These are phyloP conservation scores for Aspergillus vadensis DNA, from an alignment of 2,329 filamentous ascomycete genomes.

Conservation along the genomic window DNA sequence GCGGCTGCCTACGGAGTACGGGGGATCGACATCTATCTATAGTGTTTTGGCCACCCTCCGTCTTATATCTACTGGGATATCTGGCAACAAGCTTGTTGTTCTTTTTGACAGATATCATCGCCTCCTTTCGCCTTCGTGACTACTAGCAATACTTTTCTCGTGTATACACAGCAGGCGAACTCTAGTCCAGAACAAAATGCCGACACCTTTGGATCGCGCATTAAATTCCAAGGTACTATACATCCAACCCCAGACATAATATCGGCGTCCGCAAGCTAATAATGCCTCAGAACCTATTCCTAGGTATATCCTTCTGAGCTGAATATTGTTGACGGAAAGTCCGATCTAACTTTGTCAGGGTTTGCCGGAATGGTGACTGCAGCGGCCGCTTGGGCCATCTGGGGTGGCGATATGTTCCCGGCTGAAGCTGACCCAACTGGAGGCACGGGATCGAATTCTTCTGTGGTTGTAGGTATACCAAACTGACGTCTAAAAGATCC, in stretches of 20 bases:
- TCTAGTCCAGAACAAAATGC: constrained; percentile 53
- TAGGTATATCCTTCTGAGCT: constrained; percentile 55
- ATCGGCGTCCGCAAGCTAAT: constrained; percentile 11
- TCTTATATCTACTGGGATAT: constrained; percentile 3
- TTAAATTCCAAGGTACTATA: constrained; percentile 67
- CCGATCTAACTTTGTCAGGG: constrained; percentile 50
- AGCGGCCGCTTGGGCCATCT: constrained; percentile 80
- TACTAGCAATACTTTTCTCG: neutral
- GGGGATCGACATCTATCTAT: constrained; percentile 22
- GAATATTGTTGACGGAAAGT: neutral
- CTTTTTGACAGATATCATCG: neutral
- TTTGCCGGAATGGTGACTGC: constrained; percentile 82
- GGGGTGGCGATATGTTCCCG: constrained; percentile 83
- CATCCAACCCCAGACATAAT: neutral
- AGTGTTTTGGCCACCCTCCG: neutral
- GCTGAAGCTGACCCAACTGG: constrained; percentile 73
- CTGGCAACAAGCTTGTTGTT: constrained; percentile 3
- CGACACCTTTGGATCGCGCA: constrained; percentile 68
- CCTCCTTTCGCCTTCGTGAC: neutral
- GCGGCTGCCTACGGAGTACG: constrained; percentile 8
- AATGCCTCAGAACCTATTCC: constrained; percentile 62
- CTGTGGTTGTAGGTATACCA: neutral
- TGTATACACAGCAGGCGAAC: constrained; percentile 4
- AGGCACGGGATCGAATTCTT: constrained; percentile 46
- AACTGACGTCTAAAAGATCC: constrained; percentile 53